Evolutionary conservation across 352 stramenopile species (phyloP), one percentile per base, ranked within the genome.

Genomic region (Phytophthora pluvialis): DNA sequence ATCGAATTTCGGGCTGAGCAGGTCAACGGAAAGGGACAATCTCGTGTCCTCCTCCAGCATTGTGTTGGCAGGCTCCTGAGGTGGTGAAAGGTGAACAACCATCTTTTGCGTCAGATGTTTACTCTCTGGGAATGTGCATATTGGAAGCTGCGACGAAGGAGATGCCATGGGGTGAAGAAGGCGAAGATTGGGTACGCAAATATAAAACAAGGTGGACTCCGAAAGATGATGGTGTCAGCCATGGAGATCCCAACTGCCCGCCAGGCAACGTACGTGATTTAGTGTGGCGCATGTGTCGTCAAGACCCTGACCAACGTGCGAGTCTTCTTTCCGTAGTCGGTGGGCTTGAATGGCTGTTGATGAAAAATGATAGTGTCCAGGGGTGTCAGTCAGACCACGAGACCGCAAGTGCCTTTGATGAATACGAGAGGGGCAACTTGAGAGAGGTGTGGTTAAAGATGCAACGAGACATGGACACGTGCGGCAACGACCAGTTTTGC

Each of bases 61-160:
- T 54, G 11, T 46, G 43, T 2, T 70, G 66, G 66, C 47, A 51
- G n/a, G 42, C 60, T 15, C 49, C 49, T 26, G 66, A 74, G 32
- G 58, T 53, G 53, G 5, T 58, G 32, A 15, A 18, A 39, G 31
- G 50, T 2, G 15, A 36, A 0, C 13, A 11, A 5, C 36, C 57
- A 11, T 64, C 57, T 2, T 21, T 25, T 16, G 12, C 12, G 15
- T 64, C 65, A 5, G 64, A 72, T 42, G 31, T 72, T 1, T 72
- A 67, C 32, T 67, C 64, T 48, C 16, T 67, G 7, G 57, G 65
- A 21, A 65, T 73, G 65, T 70, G 59, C 35, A 69, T 73, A 49
- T 25, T 73, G 16, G 59, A 73, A 54, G 53, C 65, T 10, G 29
- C 44, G 35, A 65, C 59, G 0, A 31, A 28, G 1, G 18, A 46